phyloP scores from a whole-genome alignment of 2,329 filamentous ascomycete species.

The Zasmidium citrigriseum region DNA sequence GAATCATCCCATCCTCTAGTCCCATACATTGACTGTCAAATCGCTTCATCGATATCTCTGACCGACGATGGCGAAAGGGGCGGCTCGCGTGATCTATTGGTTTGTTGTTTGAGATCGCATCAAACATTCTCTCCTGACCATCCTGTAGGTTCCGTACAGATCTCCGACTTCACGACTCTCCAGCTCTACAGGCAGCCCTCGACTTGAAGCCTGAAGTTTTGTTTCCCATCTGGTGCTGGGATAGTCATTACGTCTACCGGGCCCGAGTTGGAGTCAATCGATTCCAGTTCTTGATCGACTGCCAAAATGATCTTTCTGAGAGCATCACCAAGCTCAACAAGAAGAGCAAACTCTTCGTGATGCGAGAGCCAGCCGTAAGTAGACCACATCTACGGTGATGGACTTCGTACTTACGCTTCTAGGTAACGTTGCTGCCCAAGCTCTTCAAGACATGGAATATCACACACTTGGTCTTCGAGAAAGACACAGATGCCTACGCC shows the following conservation, averaged over 20 bases:
- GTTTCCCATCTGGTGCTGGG: slow-evolving; percentile 73
- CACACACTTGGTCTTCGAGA: slow-evolving; percentile 76
- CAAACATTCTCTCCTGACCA: background rate
- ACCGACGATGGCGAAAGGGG: background rate
- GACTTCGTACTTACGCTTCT: slow-evolving; percentile 70
- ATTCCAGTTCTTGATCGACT: slow-evolving; percentile 76
- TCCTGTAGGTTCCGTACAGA: slow-evolving; percentile 65
- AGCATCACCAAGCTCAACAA: slow-evolving; percentile 69
- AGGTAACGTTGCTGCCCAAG: slow-evolving; percentile 65
- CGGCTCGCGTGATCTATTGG: slow-evolving; percentile 69
- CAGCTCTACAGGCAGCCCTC: slow-evolving; percentile 70
- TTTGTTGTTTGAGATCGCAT: slow-evolving; percentile 1
- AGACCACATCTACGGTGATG: no score
- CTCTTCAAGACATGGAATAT: slow-evolving; percentile 73
- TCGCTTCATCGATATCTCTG: background rate
- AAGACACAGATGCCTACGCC: slow-evolving; percentile 74
- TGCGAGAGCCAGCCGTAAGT: slow-evolving; percentile 69
- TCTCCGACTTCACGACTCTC: slow-evolving; percentile 74
- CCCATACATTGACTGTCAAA: no score
- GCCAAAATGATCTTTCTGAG: slow-evolving; percentile 68
- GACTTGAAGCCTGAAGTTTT: slow-evolving; percentile 70
- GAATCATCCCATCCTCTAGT: no score
- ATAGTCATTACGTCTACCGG: slow-evolving; percentile 73
- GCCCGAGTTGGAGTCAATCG: slow-evolving; percentile 70
- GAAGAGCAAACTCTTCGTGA: slow-evolving; percentile 69